Conservation (phyloP, 331 rosid species). For the Malus hybrid region DNA sequence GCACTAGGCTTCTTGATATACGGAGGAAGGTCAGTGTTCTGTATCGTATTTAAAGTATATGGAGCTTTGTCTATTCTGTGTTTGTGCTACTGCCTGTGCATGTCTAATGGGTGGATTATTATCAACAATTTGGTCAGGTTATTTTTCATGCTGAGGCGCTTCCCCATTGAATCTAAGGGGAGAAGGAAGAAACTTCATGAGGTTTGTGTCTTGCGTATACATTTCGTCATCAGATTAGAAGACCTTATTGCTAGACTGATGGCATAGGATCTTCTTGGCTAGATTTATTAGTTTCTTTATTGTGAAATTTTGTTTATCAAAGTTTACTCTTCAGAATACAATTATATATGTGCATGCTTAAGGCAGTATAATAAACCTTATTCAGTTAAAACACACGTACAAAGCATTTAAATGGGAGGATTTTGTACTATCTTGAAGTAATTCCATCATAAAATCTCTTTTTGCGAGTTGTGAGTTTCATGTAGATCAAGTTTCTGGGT, state of each 20-base stretch:
- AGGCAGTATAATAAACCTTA: no score
- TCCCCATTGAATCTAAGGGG: constrained; percentile 97
- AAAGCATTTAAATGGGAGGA: not conserved
- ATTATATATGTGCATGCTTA: no score
- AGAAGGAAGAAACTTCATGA: constrained; percentile 95
- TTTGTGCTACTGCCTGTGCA: not conserved
- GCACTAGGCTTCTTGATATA: constrained; percentile 90
- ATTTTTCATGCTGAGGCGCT: constrained; percentile 93
- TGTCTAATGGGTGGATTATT: not conserved
- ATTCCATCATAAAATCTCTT: not conserved
- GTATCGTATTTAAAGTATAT: constrained; percentile 9
- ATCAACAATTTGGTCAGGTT: constrained; percentile 38
- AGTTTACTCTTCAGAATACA: not conserved
- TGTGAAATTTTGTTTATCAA: not conserved
- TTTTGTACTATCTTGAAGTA: not conserved
- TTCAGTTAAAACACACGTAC: not conserved
- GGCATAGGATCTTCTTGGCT: not conserved
- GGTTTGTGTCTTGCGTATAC: constrained; percentile 41
- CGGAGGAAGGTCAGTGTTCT: constrained; percentile 88
- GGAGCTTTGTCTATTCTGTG: constrained; percentile 8
- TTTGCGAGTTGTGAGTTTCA: not conserved
- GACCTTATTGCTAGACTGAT: constrained; percentile 1
- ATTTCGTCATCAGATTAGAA: constrained; percentile 11
- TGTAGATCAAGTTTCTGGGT: not conserved
- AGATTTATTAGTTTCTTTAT: not conserved